These are phyloP conservation scores for Sphagnurus paluster DNA, from an alignment of 1,284 basidiomycete genomes.

Conservation along the genomic window DNA sequence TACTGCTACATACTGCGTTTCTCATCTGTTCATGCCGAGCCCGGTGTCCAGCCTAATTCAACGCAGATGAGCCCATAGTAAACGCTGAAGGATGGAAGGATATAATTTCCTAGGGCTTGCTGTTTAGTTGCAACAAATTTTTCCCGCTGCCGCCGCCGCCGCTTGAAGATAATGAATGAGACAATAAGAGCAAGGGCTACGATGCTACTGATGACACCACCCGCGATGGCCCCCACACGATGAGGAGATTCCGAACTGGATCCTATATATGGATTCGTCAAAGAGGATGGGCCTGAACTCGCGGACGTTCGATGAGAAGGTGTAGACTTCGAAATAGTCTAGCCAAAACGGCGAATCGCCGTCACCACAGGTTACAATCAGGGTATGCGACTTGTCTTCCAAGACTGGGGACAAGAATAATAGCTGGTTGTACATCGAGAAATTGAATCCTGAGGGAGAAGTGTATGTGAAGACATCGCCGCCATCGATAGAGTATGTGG, in stretches of 20 bases:
- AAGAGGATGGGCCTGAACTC: neutral
- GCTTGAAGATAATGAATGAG: neutral
- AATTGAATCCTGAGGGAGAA: neutral
- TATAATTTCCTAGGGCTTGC: neutral
- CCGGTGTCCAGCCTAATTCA: slow-evolving; percentile 1
- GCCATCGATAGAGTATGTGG: slow-evolving; percentile 17
- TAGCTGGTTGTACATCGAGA: slow-evolving; percentile 9
- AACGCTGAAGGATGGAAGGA: neutral
- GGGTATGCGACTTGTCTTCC: slow-evolving; percentile 14
- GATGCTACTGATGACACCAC: slow-evolving; percentile 9
- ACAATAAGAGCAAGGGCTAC: slow-evolving; percentile 4
- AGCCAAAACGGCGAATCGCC: slow-evolving; percentile 13
- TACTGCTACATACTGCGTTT: slow-evolving; percentile 1
- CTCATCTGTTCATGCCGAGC: slow-evolving; percentile 1
- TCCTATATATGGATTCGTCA: neutral
- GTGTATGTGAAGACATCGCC: neutral
- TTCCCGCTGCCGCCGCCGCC: neutral
- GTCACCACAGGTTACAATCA: slow-evolving; percentile 16
- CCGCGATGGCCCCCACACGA: slow-evolving; percentile 9
- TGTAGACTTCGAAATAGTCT: slow-evolving; percentile 15
- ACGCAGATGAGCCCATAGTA: neutral
- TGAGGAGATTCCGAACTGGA: neutral
- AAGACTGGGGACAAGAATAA: slow-evolving; percentile 18
- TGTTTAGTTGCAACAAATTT: neutral
- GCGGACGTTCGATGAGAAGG: neutral